Percentiles rank a stretch among this genome's conserved stretches.
These are phyloP conservation scores for Penicillium hordei DNA, from an alignment of 2,329 filamentous ascomycete genomes.

Conservation along the genomic window DNA sequence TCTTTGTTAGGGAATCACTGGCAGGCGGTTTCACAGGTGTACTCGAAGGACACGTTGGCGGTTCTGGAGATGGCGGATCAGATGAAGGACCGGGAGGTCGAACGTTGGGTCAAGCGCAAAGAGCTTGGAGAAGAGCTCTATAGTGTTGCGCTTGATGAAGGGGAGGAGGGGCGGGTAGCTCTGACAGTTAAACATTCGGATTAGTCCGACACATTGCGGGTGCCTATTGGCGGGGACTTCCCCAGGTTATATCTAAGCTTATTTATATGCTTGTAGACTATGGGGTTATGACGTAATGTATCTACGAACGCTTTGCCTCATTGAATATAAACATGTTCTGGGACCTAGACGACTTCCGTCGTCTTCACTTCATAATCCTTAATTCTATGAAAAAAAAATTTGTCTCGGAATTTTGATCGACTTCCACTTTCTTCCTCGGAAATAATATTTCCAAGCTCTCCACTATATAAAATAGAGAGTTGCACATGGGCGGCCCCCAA, in stretches of 20 bases:
- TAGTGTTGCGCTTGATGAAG: background rate
- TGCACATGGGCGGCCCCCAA: too few species aligned
- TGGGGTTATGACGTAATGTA: background rate
- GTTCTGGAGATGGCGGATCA: background rate
- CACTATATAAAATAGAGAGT: too few species aligned
- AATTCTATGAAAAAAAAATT: too few species aligned
- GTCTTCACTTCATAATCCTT: too few species aligned
- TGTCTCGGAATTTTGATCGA: too few species aligned
- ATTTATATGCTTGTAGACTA: too few species aligned
- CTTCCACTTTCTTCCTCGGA: too few species aligned
- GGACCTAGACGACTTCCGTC: too few species aligned
- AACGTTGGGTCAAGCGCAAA: background rate
- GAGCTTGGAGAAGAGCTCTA: background rate
- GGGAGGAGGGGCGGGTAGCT: background rate
- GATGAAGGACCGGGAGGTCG: background rate
- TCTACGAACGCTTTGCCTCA: background rate
- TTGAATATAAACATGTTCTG: too few species aligned
- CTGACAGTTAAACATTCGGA: background rate
- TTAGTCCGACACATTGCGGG: background rate
- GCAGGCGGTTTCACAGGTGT: background rate
- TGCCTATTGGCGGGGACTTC: background rate
- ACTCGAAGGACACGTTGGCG: background rate
- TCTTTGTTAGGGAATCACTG: too few species aligned
- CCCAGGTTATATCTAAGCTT: too few species aligned
- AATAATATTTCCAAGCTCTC: too few species aligned